These are phyloP conservation scores for Pholiota microspora DNA, from an alignment of 768 basidiomycete genomes.

Conservation along the genomic window DNA sequence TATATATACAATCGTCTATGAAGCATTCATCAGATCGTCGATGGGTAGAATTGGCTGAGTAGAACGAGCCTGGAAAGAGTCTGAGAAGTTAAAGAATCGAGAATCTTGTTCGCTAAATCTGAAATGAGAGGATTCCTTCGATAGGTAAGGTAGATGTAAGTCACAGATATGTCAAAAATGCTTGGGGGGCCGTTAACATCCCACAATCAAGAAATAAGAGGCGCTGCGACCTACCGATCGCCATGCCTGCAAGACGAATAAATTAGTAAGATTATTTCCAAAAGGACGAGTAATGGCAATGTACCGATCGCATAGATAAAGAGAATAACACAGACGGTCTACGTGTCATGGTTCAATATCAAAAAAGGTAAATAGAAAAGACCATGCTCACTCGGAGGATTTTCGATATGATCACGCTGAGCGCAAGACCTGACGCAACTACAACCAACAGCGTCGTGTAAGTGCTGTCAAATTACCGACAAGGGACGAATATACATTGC, in stretches of 20 bases:
- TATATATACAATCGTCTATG: slow-evolving; percentile 7
- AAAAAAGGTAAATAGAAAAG: not conserved
- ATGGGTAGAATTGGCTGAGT: not conserved
- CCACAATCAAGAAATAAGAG: too few relatives aligned
- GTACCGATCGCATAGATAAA: slow-evolving; percentile 5
- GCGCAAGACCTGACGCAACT: not conserved
- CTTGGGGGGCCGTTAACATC: too few relatives aligned
- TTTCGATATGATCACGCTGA: not conserved
- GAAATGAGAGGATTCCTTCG: not conserved
- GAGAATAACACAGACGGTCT: not conserved
- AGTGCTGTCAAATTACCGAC: not conserved
- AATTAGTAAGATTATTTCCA: not conserved
- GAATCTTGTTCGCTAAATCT: not conserved
- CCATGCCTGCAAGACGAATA: not conserved
- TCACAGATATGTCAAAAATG: slow-evolving; percentile 2
- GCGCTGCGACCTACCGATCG: not conserved
- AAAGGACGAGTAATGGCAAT: not conserved
- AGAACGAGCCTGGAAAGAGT: slow-evolving; percentile 1
- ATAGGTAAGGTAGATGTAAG: not conserved
- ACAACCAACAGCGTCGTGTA: too few relatives aligned
- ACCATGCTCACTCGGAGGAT: not conserved
- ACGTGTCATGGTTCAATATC: not conserved
- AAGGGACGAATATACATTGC: not conserved
- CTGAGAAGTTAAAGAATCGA: slow-evolving; percentile 6
- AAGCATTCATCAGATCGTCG: not conserved